Evolutionary conservation across 78 protist species (phyloP).

Genomic region (Bigelowiella natans): DNA sequence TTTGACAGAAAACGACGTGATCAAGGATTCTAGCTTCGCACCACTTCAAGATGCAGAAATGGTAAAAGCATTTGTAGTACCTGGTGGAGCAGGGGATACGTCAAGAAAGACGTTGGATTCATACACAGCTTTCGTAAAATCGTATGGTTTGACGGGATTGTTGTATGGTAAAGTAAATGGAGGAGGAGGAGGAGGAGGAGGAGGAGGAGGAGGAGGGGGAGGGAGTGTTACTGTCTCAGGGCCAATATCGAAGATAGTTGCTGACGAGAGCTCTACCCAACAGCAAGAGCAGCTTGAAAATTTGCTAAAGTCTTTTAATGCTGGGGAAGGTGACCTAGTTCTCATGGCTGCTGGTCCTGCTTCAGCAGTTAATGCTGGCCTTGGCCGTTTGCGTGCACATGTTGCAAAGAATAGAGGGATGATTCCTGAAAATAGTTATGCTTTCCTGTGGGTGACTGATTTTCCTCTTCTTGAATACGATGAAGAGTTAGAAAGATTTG

Average conservation of each 20-base stretch:
- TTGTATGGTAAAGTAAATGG: background rate
- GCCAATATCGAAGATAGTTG: background rate
- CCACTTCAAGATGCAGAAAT: background rate
- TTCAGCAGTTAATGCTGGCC: background rate
- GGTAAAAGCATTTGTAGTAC: background rate
- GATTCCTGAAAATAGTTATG: conserved; percentile 47
- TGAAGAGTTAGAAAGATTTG: background rate
- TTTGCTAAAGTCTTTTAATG: background rate
- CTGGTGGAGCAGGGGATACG: background rate
- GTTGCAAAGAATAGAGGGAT: conserved; percentile 34
- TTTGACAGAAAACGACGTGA: background rate
- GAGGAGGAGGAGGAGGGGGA: background rate
- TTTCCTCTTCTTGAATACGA: conserved; percentile 54
- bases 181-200: too few species aligned
- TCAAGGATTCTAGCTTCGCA: background rate
- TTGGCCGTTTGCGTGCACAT: background rate
- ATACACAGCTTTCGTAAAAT: background rate
- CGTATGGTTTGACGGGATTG: background rate
- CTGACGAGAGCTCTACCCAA: background rate
- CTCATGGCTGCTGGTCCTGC: background rate
- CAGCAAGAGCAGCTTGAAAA: background rate
- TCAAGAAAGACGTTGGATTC: background rate
- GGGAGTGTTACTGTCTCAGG: background rate
- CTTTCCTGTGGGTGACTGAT: conserved; percentile 35
- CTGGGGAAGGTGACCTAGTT: background rate